Conservation (phyloP, 2,329 filamentous ascomycete species). For the Claviceps fusiformis region DNA sequence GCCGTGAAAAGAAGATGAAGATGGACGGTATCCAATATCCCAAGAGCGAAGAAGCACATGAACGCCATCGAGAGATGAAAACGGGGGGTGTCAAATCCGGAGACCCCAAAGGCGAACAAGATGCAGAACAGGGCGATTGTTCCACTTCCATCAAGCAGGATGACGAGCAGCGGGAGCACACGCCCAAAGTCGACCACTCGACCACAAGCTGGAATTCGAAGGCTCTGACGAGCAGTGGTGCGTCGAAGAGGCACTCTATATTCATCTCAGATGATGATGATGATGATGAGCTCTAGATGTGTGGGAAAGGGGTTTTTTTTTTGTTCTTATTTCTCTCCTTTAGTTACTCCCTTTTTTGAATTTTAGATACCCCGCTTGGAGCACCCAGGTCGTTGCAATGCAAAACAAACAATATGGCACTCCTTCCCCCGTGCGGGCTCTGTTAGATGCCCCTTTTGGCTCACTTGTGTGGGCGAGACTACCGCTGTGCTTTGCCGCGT, state of each 20-base stretch:
- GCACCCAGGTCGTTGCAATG: neutral
- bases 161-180: neutral
- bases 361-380: neutral
- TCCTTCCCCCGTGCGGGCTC: neutral
- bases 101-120: slow-evolving; percentile 7
- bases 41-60: neutral
- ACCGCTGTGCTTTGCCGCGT: too few species aligned
- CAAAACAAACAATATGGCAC: neutral
- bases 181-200: neutral
- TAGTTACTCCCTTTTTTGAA: neutral
- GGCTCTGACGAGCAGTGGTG: slow-evolving; percentile 7
- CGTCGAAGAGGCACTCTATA: slow-evolving; percentile 18
- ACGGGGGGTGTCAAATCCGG: slow-evolving; percentile 4
- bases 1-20: neutral
- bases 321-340: neutral
- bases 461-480: too few species aligned
- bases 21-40: neutral
- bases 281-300: slow-evolving; percentile 13
- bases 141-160: neutral
- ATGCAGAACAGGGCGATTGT: neutral
- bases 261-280: slow-evolving; percentile 26
- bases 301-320: neutral
- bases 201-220: slow-evolving; percentile 1
- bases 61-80: slow-evolving; percentile 1
- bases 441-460: neutral